Conservation (phyloP, 805 yeast genomes). For the Hanseniaspora clermontiae region DNA sequence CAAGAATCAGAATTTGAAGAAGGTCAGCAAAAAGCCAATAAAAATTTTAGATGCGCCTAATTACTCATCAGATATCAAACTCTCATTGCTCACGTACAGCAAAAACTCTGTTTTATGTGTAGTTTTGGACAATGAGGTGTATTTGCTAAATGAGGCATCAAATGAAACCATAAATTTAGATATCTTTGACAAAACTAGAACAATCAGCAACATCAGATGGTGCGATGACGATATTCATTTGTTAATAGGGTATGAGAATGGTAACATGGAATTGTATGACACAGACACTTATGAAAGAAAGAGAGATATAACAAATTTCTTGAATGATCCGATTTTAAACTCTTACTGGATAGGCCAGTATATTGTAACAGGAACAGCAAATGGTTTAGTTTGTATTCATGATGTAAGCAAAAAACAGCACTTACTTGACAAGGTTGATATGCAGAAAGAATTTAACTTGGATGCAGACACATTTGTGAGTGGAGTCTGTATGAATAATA, state of each 20-base stretch:
- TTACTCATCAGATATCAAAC: slow-evolving; percentile 78
- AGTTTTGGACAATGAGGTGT: slow-evolving; percentile 71
- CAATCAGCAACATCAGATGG: slow-evolving; percentile 71
- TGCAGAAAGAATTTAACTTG: not conserved
- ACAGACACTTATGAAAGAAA: slow-evolving; percentile 60
- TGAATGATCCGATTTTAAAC: slow-evolving; percentile 65
- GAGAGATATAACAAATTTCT: slow-evolving; percentile 60
- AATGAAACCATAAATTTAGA: slow-evolving; percentile 63
- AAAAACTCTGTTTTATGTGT: slow-evolving; percentile 68
- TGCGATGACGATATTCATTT: slow-evolving; percentile 80
- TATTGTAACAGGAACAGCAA: slow-evolving; percentile 74
- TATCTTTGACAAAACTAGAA: slow-evolving; percentile 36
- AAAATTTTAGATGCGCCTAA: slow-evolving; percentile 95
- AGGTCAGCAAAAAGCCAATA: slow-evolving; percentile 77
- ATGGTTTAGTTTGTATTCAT: slow-evolving; percentile 73
- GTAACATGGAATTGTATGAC: slow-evolving; percentile 87
- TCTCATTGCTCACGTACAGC: slow-evolving; percentile 83
- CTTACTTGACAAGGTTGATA: slow-evolving; percentile 38
- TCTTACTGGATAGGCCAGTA: slow-evolving; percentile 76
- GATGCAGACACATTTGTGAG: not conserved
- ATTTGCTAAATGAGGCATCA: slow-evolving; percentile 81
- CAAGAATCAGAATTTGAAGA: slow-evolving; percentile 44
- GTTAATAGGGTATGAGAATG: slow-evolving; percentile 73
- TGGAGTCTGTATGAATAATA: not conserved
- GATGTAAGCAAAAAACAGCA: slow-evolving; percentile 82